Conservation (phyloP, 495 filamentous ascomycete genomes). For the Trichocladium uniseriatum region DNA sequence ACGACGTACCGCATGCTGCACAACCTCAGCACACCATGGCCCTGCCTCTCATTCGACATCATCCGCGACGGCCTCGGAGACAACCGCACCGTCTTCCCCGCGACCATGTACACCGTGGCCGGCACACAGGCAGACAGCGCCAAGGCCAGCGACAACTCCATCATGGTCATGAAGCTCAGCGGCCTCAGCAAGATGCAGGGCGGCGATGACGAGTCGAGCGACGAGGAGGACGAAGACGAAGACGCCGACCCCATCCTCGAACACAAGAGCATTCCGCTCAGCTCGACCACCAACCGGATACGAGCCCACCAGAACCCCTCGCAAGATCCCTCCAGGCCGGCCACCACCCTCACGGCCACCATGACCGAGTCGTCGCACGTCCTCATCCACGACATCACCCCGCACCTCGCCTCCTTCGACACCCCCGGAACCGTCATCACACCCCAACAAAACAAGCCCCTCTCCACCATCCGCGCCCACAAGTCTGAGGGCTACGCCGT, state of each 20-base stretch:
- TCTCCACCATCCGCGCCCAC: conserved; percentile 81
- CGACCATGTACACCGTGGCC: conserved; percentile 85
- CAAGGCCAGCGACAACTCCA: conserved; percentile 73
- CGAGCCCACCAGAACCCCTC: conserved; percentile 68
- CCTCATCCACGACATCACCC: conserved; percentile 86
- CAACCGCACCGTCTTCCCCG: conserved; percentile 80
- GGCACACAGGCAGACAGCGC: conserved; percentile 81
- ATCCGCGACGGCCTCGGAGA: conserved; percentile 81
- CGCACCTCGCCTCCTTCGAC: conserved; percentile 80
- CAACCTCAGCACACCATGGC: conserved; percentile 84
- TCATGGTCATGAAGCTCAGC: conserved; percentile 93
- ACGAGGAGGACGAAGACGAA: conserved; percentile 66
- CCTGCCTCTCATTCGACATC: conserved; percentile 92
- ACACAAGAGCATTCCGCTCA: conserved; percentile 74
- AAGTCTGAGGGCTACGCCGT: conserved; percentile 88
- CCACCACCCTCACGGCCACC: conserved; percentile 74
- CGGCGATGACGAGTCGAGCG: conserved; percentile 49
- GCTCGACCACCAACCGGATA: conserved; percentile 84
- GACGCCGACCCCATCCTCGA: conserved; percentile 92
- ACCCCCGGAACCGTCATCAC: conserved; percentile 71
- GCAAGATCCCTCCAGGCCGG: conserved; percentile 56
- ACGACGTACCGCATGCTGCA: conserved; percentile 96
- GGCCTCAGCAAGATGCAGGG: conserved; percentile 77
- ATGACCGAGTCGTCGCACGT: conserved; percentile 85
- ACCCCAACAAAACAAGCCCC: conserved; percentile 72